Evolutionary conservation across 768 basidiomycete species (phyloP).

Genomic region (Psilocybe sp.): DNA sequence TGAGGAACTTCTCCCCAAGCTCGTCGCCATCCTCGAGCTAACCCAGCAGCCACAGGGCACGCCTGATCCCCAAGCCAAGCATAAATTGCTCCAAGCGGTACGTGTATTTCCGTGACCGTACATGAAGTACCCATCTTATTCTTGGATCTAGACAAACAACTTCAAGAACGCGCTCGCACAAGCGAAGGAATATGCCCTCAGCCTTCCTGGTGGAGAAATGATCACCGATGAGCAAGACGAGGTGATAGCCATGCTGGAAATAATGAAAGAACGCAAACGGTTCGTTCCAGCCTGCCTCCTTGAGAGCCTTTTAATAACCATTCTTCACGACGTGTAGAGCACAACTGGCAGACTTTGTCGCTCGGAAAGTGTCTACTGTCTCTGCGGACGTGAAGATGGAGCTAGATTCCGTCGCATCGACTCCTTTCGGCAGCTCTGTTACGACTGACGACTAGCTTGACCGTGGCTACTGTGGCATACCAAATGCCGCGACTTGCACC

Average conservation of each 20-base stretch:
- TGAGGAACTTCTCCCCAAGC: conserved; percentile 55
- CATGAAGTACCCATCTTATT: not conserved
- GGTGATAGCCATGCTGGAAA: conserved; percentile 66
- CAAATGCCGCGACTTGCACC: too few species aligned
- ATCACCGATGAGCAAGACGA: conserved; percentile 67
- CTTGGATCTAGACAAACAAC: conserved; percentile 56
- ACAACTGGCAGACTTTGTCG: conserved; percentile 52
- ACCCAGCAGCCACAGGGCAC: conserved; percentile 56
- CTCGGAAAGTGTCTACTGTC: conserved; percentile 32
- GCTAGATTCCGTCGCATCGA: conserved; percentile 74
- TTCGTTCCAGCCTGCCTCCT: conserved; percentile 20
- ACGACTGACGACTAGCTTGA: conserved; percentile 4
- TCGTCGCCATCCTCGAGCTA: conserved; percentile 58
- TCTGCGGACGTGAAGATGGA: conserved; percentile 49
- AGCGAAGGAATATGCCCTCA: conserved; percentile 56
- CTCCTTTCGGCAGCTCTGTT: conserved; percentile 38
- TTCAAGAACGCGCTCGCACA: conserved; percentile 57
- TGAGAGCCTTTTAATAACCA: not conserved
- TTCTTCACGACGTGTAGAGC: conserved; percentile 33
- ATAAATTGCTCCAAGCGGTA: conserved; percentile 66
- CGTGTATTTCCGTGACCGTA: conserved; percentile 12
- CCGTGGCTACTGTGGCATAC: not conserved
- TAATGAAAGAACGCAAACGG: conserved; percentile 62
- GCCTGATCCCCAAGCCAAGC: conserved; percentile 56
- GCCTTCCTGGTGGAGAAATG: conserved; percentile 73